Evolutionary conservation across 108 stramenopile genomes (phyloP).

Genomic region (Schizochytrium sp.): DNA sequence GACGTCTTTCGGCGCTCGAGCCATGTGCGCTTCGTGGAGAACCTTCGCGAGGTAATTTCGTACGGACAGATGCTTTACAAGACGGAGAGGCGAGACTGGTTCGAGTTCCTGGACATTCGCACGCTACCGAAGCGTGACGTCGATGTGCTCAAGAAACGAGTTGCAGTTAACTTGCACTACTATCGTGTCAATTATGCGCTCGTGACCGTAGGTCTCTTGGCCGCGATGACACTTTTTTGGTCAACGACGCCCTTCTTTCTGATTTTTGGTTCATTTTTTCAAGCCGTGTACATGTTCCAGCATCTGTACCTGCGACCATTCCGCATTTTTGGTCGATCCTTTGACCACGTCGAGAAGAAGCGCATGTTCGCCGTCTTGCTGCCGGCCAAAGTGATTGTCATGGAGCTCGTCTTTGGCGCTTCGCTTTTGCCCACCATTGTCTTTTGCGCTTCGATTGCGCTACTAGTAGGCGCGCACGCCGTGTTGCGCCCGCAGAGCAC

Average conservation of each 20-base stretch:
- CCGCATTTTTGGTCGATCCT: neutral
- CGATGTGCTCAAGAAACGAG: neutral
- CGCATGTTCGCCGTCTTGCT: neutral
- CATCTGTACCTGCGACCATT: neutral
- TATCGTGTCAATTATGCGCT: neutral
- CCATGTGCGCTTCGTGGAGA: neutral
- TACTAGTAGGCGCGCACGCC: neutral
- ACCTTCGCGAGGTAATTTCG: neutral
- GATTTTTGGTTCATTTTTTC: neutral
- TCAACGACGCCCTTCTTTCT: neutral
- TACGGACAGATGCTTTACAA: neutral
- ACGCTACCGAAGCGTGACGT: neutral
- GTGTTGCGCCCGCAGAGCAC: neutral
- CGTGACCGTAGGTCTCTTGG: neutral
- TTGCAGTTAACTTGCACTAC: neutral
- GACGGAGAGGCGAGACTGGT: neutral
- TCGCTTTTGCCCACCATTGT: neutral
- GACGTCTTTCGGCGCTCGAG: neutral
- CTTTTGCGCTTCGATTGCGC: neutral
- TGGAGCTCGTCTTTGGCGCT: neutral
- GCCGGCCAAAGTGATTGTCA: neutral
- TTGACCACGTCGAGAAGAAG: neutral
- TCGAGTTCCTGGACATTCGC: neutral
- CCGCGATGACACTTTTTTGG: neutral
- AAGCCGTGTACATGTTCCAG: conserved; percentile 10